Conservation (phyloP, 2,329 filamentous ascomycete genomes). For the Rutstroemia sp. region DNA sequence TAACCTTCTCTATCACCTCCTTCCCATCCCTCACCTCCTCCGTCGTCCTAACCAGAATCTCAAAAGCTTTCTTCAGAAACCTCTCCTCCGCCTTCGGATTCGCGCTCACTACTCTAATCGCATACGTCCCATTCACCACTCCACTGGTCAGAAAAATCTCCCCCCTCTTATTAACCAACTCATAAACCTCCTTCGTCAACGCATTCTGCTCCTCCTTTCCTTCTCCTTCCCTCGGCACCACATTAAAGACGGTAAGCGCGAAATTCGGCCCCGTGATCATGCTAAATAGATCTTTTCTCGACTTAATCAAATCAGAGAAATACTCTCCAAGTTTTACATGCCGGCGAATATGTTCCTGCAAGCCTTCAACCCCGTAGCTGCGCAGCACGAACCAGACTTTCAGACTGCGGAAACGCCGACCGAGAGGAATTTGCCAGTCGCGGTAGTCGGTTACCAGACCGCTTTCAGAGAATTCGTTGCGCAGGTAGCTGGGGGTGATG, state of each 20-base stretch:
- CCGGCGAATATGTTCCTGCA: slow-evolving; percentile 65
- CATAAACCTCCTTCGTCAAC: slow-evolving; percentile 68
- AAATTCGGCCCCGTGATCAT: slow-evolving; percentile 70
- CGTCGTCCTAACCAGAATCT: slow-evolving; percentile 50
- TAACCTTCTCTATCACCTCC: not conserved
- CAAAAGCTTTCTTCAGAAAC: slow-evolving; percentile 67
- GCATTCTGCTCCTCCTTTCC: slow-evolving; percentile 50
- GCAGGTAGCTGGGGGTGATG: slow-evolving; percentile 74
- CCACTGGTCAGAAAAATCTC: slow-evolving; percentile 79
- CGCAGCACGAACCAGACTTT: slow-evolving; percentile 96
- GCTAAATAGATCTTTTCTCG: slow-evolving; percentile 62
- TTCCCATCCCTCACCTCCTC: slow-evolving; percentile 25
- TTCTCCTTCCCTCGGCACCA: slow-evolving; percentile 38
- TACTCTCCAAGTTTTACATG: slow-evolving; percentile 62
- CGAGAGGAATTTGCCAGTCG: slow-evolving; percentile 95
- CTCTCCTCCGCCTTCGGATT: slow-evolving; percentile 63
- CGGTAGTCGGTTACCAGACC: slow-evolving; percentile 90
- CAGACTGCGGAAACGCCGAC: slow-evolving; percentile 76
- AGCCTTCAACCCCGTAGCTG: slow-evolving; percentile 68
- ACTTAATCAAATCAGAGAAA: slow-evolving; percentile 55
- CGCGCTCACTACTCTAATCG: slow-evolving; percentile 74
- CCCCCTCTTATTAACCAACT: slow-evolving; percentile 63
- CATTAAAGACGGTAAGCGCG: slow-evolving; percentile 68
- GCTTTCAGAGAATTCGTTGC: slow-evolving; percentile 71
- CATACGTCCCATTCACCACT: slow-evolving; percentile 63